Percentiles rank a stretch among this genome's conserved stretches.
These are phyloP conservation scores for Populus pruinosa DNA, from an alignment of 345 rosid species.

Conservation along the genomic window DNA sequence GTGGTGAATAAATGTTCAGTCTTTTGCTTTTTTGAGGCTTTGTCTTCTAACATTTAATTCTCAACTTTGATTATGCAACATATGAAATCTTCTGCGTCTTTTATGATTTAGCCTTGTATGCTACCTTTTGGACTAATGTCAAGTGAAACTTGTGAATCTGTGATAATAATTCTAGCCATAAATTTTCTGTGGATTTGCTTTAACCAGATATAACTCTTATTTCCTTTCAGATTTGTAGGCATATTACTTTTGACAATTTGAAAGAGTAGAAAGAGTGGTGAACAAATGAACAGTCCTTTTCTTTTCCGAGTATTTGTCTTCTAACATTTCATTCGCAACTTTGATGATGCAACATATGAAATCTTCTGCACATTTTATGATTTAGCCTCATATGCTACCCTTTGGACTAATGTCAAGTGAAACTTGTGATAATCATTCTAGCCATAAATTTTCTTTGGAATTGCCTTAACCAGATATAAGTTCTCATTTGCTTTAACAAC, in stretches of 20 bases:
- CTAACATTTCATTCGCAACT: not conserved
- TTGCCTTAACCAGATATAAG: not conserved
- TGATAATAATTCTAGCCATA: not conserved
- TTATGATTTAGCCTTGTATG: not conserved
- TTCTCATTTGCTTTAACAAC: not conserved
- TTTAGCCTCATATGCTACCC: not conserved
- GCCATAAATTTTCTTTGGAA: not conserved
- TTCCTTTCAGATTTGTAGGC: not conserved
- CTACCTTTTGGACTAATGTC: not conserved
- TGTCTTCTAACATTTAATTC: not conserved
- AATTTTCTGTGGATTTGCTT: not conserved
- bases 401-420: not conserved
- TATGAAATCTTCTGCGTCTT: not conserved
- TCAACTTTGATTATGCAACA: not conserved
- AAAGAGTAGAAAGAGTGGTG: not conserved
- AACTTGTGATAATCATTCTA: not conserved
- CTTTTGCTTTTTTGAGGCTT: not conserved
- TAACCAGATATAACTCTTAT: not conserved
- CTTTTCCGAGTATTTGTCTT: not conserved
- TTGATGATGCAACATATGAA: not conserved
- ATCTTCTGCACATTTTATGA: not conserved
- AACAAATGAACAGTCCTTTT: not conserved
- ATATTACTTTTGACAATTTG: not conserved
- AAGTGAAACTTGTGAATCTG: not conserved
- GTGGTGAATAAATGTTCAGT: not conserved